Conservation (phyloP, 108 stramenopile genomes). For the Cyclostephanos invisitatus region DNA sequence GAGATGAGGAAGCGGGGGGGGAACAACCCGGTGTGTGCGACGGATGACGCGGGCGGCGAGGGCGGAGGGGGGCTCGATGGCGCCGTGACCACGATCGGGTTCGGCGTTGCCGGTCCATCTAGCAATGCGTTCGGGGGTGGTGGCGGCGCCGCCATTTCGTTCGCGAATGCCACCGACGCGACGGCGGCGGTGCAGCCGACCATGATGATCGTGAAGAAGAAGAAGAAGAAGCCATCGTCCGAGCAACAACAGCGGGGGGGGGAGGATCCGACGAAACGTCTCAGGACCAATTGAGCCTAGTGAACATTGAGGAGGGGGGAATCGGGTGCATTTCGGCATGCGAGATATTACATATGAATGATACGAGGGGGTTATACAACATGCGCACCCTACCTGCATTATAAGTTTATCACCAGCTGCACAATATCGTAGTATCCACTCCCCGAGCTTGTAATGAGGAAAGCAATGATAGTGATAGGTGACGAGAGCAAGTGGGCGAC, state of each 20-base stretch:
- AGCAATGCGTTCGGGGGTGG: background rate
- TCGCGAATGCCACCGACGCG: slow-evolving; percentile 9
- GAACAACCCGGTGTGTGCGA: background rate
- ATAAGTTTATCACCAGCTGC: too few relatives aligned
- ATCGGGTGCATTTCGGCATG: too few relatives aligned
- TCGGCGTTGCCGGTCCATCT: background rate
- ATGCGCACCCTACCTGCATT: too few relatives aligned
- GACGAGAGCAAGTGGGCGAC: too few relatives aligned
- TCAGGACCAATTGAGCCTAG: slow-evolving; percentile 18
- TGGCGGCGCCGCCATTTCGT: slow-evolving; percentile 10
- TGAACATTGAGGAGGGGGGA: background rate
- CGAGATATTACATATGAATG: too few relatives aligned
- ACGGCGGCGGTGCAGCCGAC: slow-evolving; percentile 25
- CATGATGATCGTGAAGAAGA: slow-evolving; percentile 64
- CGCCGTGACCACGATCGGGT: slow-evolving; percentile 6
- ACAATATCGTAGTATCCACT: too few relatives aligned
- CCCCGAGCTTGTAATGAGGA: too few relatives aligned
- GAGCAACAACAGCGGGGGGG: background rate
- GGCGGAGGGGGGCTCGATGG: slow-evolving; percentile 16
- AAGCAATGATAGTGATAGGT: too few relatives aligned
- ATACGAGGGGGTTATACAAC: too few relatives aligned
- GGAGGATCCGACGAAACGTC: slow-evolving; percentile 12
- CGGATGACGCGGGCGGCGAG: slow-evolving; percentile 23
- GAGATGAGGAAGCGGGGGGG: slow-evolving; percentile 53
- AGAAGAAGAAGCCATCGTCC: slow-evolving; percentile 43